These are phyloP conservation scores for Fusarium nodosum DNA, from an alignment of 2,329 filamentous ascomycete species.

Conservation along the genomic window DNA sequence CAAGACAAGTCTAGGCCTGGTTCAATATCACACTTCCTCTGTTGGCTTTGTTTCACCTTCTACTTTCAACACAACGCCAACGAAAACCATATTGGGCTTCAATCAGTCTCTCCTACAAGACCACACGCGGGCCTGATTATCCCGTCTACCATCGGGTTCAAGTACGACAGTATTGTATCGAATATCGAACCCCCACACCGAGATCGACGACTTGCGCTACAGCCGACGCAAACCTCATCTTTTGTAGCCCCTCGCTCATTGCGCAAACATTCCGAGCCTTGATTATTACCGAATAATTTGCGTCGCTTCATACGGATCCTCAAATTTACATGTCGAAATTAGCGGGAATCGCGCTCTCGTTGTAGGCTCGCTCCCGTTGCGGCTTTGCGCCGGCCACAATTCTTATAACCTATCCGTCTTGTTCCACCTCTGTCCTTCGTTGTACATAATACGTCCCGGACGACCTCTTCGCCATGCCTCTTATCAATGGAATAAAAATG, in stretches of 20 bases:
- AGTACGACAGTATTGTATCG: background rate
- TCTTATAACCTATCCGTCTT: constrained; percentile 16
- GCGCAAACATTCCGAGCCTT: constrained; percentile 32
- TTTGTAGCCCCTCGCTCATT: constrained; percentile 21
- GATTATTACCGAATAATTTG: constrained; percentile 22
- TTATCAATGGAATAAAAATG: constrained; percentile 79
- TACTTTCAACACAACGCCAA: constrained; percentile 25
- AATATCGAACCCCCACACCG: constrained; percentile 2
- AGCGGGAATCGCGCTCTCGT: constrained; percentile 10
- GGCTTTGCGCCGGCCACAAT: constrained; percentile 36
- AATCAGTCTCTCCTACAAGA: background rate
- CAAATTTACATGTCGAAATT: constrained; percentile 39
- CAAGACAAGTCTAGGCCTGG: constrained; percentile 16
- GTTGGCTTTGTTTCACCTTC: constrained; percentile 33
- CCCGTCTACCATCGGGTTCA: background rate
- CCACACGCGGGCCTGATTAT: background rate
- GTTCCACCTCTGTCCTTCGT: constrained; percentile 36
- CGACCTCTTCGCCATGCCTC: constrained; percentile 66
- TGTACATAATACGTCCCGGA: constrained; percentile 29
- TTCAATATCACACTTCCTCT: constrained; percentile 26
- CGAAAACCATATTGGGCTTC: constrained; percentile 1
- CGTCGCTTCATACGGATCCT: constrained; percentile 16
- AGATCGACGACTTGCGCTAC: constrained; percentile 20
- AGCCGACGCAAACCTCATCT: constrained; percentile 24
- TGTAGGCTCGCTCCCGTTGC: constrained; percentile 39